Percentiles rank a stretch among this genome's conserved stretches.
These are phyloP conservation scores for Tephrocybe sp. DNA, from an alignment of 768 basidiomycete genomes.

Conservation along the genomic window DNA sequence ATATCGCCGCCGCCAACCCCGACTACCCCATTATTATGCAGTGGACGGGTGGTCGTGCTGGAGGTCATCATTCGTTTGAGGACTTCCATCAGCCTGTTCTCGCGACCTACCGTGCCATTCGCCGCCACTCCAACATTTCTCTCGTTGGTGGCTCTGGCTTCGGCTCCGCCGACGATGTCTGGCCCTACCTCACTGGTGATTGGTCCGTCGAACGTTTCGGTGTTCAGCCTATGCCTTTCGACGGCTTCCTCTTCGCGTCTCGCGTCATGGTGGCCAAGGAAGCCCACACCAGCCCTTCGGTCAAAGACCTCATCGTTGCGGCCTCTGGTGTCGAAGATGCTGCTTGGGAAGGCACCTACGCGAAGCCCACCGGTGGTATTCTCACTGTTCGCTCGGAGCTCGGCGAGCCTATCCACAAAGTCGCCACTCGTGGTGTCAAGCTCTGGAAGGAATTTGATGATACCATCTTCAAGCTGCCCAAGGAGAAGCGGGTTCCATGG, in stretches of 20 bases:
- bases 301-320: conserved; percentile 96
- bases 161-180: conserved; percentile 91
- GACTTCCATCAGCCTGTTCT: conserved; percentile 98
- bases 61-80: conserved; percentile 97
- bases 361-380: conserved; percentile 92
- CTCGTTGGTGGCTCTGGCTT: conserved; percentile 96
- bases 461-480: conserved; percentile 91
- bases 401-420: conserved; percentile 99
- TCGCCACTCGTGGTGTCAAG: conserved; percentile 95
- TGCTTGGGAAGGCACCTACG: conserved; percentile 94
- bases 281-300: conserved; percentile 90
- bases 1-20: conserved; percentile 91
- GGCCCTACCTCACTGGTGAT: conserved; percentile 96
- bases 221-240: conserved; percentile 96
- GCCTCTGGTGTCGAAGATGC: conserved; percentile 90
- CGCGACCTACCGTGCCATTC: conserved; percentile 86
- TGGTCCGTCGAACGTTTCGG: conserved; percentile 86
- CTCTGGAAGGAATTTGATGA: conserved; percentile 99
- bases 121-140: conserved; percentile 84
- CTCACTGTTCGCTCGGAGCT: conserved; percentile 97
- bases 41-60: conserved; percentile 99
- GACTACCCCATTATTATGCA: conserved; percentile 97
- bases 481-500: conserved; percentile 94
- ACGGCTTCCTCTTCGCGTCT: conserved; percentile 94
- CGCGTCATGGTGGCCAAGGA: conserved; percentile 99